Evolutionary conservation across 148 eudicot species (phyloP).

Genomic region (Fagopyrum homotropicum): DNA sequence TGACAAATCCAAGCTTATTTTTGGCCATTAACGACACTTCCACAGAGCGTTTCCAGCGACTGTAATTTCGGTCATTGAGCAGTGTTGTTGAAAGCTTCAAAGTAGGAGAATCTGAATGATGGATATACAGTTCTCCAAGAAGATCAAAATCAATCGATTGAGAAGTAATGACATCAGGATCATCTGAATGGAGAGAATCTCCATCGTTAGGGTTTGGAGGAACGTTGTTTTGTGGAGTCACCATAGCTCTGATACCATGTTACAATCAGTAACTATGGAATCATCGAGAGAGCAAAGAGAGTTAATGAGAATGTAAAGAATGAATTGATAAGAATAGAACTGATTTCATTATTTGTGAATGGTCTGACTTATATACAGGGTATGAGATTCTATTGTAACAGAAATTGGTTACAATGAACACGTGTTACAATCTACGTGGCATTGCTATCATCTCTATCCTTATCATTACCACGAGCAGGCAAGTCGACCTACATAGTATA

Average conservation of each 20-base stretch:
- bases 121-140: not conserved
- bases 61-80: not conserved
- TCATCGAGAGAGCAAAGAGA: not conserved
- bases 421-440: no score
- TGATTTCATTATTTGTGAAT: no score
- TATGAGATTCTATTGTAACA: no score
- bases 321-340: not conserved
- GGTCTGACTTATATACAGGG: no score
- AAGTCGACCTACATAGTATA: slow-evolving; percentile 59
- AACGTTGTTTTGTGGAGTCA: not conserved
- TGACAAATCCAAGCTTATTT: no score
- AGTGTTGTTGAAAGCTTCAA: not conserved
- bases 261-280: no score
- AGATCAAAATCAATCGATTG: not conserved
- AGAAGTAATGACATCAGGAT: not conserved
- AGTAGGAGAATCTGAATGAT: not conserved
- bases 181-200: not conserved
- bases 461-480: slow-evolving; percentile 53
- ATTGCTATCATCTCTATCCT: no score
- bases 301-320: not conserved
- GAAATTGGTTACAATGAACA: no score
- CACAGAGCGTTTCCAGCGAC: not conserved
- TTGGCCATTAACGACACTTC: not conserved
- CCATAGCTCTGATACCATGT: not conserved
- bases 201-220: not conserved